Percentiles rank a stretch among this genome's conserved stretches.
Conservation (phyloP, 176 grass and related monocot genomes). For the Urochloa ruziziensis region DNA sequence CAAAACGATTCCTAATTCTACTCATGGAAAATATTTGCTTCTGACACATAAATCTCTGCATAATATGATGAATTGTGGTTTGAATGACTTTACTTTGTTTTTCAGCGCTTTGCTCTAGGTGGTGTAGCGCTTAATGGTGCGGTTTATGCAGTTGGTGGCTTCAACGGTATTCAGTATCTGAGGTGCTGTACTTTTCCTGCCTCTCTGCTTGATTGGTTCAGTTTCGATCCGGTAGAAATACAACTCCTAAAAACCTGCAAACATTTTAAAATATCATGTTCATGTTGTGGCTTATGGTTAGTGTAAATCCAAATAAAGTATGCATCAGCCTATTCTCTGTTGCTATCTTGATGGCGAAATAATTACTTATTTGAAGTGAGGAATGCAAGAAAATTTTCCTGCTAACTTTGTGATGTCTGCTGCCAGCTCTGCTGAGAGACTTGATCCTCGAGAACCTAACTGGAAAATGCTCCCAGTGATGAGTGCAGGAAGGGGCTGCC, state of each 20-base stretch:
- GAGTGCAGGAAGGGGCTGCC: constrained; percentile 71
- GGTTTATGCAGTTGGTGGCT: constrained; percentile 84
- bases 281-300: background rate
- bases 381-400: background rate
- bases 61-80: constrained; percentile 1
- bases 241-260: background rate
- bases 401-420: background rate
- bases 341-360: background rate
- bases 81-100: constrained; percentile 26
- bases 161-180: constrained; percentile 59
- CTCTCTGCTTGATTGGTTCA: constrained; percentile 30
- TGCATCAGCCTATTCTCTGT: constrained; percentile 4
- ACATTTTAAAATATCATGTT: background rate
- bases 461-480: constrained; percentile 72
- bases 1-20: background rate
- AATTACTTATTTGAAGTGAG: background rate
- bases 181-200: constrained; percentile 37
- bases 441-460: constrained; percentile 68
- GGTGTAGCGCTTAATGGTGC: constrained; percentile 59
- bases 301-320: constrained; percentile 1
- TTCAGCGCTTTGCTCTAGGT: constrained; percentile 74
- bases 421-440: constrained; percentile 78
- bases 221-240: constrained; percentile 1
- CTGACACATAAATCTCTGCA: background rate
- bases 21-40: background rate